Conservation (phyloP, 257 asterid genomes). For the Primulina tabacum region DNA sequence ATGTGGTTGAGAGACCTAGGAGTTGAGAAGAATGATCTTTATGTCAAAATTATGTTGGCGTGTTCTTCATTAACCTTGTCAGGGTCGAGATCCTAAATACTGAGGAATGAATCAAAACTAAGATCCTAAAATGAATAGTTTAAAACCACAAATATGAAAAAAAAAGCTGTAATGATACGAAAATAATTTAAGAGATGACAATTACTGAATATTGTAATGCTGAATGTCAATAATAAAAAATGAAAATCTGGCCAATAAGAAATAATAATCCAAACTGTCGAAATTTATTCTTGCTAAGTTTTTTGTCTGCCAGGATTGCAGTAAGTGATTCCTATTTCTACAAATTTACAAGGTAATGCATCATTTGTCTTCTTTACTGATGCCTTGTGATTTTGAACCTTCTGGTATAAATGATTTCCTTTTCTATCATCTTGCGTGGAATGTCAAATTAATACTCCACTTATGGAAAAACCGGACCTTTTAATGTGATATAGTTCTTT, state of each 20-base stretch:
- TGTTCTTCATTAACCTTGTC: not conserved
- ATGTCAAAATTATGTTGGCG: constrained; percentile 3
- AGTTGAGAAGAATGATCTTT: constrained; percentile 12
- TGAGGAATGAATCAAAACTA: too few species aligned
- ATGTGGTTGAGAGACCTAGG: not conserved
- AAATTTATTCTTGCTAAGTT: constrained; percentile 10
- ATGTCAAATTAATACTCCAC: not conserved
- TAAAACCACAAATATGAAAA: too few species aligned
- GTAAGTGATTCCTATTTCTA: constrained; percentile 15
- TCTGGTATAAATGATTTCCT: not conserved
- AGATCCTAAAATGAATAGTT: too few species aligned
- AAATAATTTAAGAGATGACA: too few species aligned
- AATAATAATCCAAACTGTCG: too few species aligned
- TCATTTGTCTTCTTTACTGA: not conserved
- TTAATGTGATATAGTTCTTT: constrained; percentile 17
- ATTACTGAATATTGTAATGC: too few species aligned
- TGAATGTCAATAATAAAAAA: too few species aligned
- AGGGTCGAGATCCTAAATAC: too few species aligned
- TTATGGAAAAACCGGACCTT: constrained; percentile 15
- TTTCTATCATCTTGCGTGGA: not conserved
- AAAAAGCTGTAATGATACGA: too few species aligned
- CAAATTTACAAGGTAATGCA: constrained; percentile 8
- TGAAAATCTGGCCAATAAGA: too few species aligned
- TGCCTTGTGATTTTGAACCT: not conserved
- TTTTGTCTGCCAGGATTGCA: not conserved